Base-by-base conservation (phyloP, 306 rosid genomes). In the Astragalus membranaceus region DNA sequence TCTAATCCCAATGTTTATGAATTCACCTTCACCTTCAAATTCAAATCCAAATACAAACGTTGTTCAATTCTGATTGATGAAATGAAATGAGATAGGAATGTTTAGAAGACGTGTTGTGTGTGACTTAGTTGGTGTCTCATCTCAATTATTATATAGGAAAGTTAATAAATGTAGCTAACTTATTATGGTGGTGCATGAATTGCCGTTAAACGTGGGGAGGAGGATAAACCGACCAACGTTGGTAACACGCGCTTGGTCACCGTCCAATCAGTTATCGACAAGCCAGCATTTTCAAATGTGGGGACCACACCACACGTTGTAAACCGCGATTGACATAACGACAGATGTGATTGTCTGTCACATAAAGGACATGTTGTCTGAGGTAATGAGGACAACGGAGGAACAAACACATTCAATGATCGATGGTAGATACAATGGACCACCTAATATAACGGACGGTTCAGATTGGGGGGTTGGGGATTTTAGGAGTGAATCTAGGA, bases 101-200 rank as follows among this genome's bases (percentile, higher is more conserved):
- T 26, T 26, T 26, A 26, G 30, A 26, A 26, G 30, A 26, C 2
- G 30, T 26, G 30, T 26, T 26, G 3, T 67, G 43, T 37, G 67
- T 30, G 2, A 15, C 5, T 23, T 23, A 29, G 51, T 10, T 2
- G 74, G 52, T 55, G 42, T 79, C 11, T 13, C 16, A 35, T 50
- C 51, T 50, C 55, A 72, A 49, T 78, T 81, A 47, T 85, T 81
- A 47, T 85, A 85, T 84, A 80, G 84, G 44, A 69, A 54, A 37
- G 49, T 9, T 7, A 23, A 3, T 0, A 80, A 49, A 14, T 79
- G 66, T 69, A 12, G 79, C 29, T 73, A 48, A 47, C 61, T 37
- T 70, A 54, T 76, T 78, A 65, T 75, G 52, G 1, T 3, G 87
- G 81, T 73, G 78, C 84, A 78, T 78, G 77, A 69, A 82, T 55